Base-by-base conservation (phyloP, 176 grass and related monocot species). In the Pontederia crassipes region DNA sequence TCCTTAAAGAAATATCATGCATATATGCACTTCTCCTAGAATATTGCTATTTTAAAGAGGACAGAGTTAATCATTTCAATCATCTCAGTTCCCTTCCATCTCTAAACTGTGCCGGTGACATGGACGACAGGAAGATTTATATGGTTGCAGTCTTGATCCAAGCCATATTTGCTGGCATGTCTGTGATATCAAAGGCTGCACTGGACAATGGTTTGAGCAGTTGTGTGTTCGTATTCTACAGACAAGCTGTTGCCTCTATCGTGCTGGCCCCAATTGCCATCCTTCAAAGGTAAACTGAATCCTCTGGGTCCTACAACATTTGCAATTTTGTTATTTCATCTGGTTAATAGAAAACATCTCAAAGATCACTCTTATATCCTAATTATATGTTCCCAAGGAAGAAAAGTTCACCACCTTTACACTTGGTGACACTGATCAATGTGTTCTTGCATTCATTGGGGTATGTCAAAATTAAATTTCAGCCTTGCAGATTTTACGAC, bases 181-280 rank as follows among this genome's bases (percentile, higher is more conserved):
- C 77, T 17, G 72, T 95, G 20, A 61, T 89, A 40, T 79, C 77
- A 3, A 95, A 89, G 80, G 86, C 77, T 1, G 77, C 80, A 8
- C 83, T 95, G 50, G 73, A 95, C 67, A 47, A 55, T 3, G 86
- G 80, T 8, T 46, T 86, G 57, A 95, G 58, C 77, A 82, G 86
- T 58, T 78, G 61, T 27, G 80, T 95, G 12, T 89, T 95, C 72
- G 64, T 95, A 77, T 86, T 95, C 71, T 95, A 95, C 60, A 79
- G 90, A 18, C 90, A 95, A 79, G 86, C 82, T 0, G 64, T 71
- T 10, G 90, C 86, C 20, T 68, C 85, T 11, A 32, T 81, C 2
- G 57, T 95, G 2, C 26, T 95, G 48, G 54, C 80, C 26, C 90
- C 90, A 0, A 10, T 89, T 0, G 67, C 82, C 28, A 48, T 95